Evolutionary conservation across 2,329 filamentous ascomycete genomes (phyloP), one percentile per base, ranked within the genome.

Genomic region (Volutella citrinella): DNA sequence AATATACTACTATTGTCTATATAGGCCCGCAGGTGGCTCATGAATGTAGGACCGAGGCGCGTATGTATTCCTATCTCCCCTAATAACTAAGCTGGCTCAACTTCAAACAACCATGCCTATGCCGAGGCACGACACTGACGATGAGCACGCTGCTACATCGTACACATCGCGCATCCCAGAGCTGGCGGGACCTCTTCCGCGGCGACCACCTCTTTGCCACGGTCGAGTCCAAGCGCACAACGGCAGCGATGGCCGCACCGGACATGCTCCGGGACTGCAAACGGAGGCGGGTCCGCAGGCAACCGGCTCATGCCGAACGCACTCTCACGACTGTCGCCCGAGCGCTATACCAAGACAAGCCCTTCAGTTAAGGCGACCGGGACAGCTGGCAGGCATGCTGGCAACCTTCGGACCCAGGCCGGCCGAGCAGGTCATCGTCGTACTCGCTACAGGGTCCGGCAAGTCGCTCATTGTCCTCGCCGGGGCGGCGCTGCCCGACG

Each of bases 111-210:
- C 29, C 19, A 32, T 9, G 19, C 20, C 29, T 32, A 32, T 18
- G 29, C 29, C 12, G 19, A 21, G 14, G 29, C 29, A 32, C 29
- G 10, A 32, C 20, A 11, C 19, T 30, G 7, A 19, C 29, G 7
- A 24, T 32, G 19, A 32, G 13, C 12, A 22, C 29, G 11, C 19
- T 32, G 9, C 20, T 24, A 17, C 29, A 24, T 14, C n/a, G 19
- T 19, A 21, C 28, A n/a, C 19, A 24, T 12, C 19, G 29, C 14
- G 29, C 29, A 14, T 32, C 20, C 12, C n/a, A 24, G 20, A 32
- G 29, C 29, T 32, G 29, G 29, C 20, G 29, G 16, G 7, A n/a
- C 21, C 29, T 32, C 29, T 32, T 32, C 29, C 19, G 20, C 13
- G 24, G 16, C 23, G 29, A 32, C 20, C 29, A 32, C 10, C 20